Evolutionary conservation across 192 early-diverging fungal species (phyloP), one percentile per base, ranked within the genome.

Genomic region (Lunasporangiospora selenospora): DNA sequence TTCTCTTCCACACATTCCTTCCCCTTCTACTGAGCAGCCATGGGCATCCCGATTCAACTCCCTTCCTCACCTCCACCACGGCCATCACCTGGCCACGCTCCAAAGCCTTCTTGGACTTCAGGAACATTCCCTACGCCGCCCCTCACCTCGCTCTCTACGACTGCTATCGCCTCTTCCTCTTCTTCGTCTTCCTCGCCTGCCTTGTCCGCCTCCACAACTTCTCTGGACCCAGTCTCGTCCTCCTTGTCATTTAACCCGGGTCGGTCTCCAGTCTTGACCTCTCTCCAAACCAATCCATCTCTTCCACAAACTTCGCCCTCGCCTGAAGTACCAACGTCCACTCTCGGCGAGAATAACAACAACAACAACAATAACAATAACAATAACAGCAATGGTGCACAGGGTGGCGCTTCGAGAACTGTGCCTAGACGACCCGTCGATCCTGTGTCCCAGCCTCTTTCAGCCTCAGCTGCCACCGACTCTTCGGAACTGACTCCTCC

Each of bases 21-120:
- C 50, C 21, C 36, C 39, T 24, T 15, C 27, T 53, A 15, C 24
- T 15, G 24, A 16, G n/a, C 18, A 27, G 24, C 16, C 19, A 73
- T 73, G 69, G 69, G 69, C n/a, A 55, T 73, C 30, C 69, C 69
- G n/a, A 53, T 73, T 26, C 27, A 57, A 4, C 42, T 58, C 8
- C 49, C 53, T 15, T 31, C 46, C 23, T 40, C 41, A 27, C 52
- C 60, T 13, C 13, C 51, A 11, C 51, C 59, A 5, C 12, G 39
- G 10, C 55, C 52, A 11, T 23, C 16, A 16, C 52, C 53, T 0
- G 24, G 13, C n/a, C 67, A 71, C 46, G 55, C 67, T 29, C 59
- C 67, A 24, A 71, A 62, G 30, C 52, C 67, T 4, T 71, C 67
- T 5, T 71, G 51, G 67, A 57, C 66, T 53, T 31, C 56, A 49